Evolutionary conservation across 1,284 basidiomycete species (phyloP), one percentile per base, ranked within the genome.

Genomic region (Pterulicium gracile): DNA sequence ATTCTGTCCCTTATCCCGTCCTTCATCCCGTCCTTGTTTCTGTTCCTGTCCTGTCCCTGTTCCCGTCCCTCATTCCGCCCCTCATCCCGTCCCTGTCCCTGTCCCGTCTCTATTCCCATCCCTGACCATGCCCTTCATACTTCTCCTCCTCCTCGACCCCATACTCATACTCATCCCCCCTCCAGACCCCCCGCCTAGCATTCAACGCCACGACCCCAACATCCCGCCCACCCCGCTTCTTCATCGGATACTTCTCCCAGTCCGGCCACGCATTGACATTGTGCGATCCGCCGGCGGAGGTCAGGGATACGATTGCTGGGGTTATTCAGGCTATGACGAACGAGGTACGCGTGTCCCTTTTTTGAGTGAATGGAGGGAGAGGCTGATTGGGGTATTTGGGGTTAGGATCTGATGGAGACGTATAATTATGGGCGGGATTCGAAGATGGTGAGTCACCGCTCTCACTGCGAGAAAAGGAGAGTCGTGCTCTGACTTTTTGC

Each of bases 211-310:
- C 36, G 15, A 13, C 36, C 7, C 36, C 36, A 5, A 7, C 19
- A 7, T 13, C n/a, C 15, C 36, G n/a, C 4, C 15, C 36, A 7
- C 36, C 36, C 15, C 5, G 7, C 7, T 39, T 39, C 36, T 39
- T 39, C 15, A 39, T 39, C 5, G 36, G 36, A 17, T 39, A 39
- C 36, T 39, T 39, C 36, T 39, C 36, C 5, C 36, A 39, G 36
- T 39, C 36, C n/a, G 36, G 36, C n/a, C 36, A 39, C 15, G 19
- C 7, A 39, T 4, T 39, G 7, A 39, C 36, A 7, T 17, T 39
- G 15, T 39, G 36, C 15, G 15, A 39, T 39, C 36, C 36, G 5
- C 36, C 36, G n/a, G 15, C 7, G 4, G 36, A 39, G 15, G 36
- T 39, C 15, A 39, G 19, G 36, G 19, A 39, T 18, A 4, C n/a